phyloP scores from a whole-genome alignment of 768 basidiomycete species.

The Boletus vinaceobasis region DNA sequence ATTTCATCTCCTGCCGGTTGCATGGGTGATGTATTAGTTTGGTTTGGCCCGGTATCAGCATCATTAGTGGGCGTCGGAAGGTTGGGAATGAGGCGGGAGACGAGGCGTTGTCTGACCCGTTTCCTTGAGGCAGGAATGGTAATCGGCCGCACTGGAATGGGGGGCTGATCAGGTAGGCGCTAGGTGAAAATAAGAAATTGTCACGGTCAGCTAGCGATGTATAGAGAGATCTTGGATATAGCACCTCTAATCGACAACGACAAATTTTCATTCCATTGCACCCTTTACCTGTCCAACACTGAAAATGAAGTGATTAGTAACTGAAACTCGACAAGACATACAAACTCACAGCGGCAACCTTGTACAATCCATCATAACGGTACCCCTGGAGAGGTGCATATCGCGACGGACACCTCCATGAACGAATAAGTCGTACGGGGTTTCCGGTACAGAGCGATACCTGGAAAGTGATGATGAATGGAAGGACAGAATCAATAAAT shows the following conservation, averaged over 20 bases:
- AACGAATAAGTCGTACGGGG: constrained; percentile 28
- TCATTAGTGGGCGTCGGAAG: not conserved
- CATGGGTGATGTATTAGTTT: not conserved
- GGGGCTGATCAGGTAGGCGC: constrained; percentile 28
- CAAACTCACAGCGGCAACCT: constrained; percentile 17
- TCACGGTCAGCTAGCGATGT: not conserved
- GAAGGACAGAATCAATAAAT: not conserved
- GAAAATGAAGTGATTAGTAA: not conserved
- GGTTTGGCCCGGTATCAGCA: not conserved
- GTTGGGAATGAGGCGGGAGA: not conserved
- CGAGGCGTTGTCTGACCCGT: not conserved
- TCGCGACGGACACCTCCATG: constrained; percentile 15
- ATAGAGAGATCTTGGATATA: not conserved
- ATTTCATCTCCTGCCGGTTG: not conserved
- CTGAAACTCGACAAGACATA: not conserved
- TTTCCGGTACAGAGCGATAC: constrained; percentile 16
- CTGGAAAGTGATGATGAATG: constrained; percentile 7
- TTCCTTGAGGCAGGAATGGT: not conserved
- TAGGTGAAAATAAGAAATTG: not conserved
- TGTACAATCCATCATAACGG: constrained; percentile 33
- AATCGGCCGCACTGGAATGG: constrained; percentile 10
- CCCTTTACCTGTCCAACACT: constrained; percentile 25
- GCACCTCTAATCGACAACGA: constrained; percentile 28
- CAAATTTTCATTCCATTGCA: constrained; percentile 14
- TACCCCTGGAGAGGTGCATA: constrained; percentile 26